Percentiles rank a stretch among this genome's conserved stretches.
phyloP scores from a whole-genome alignment of 2,329 filamentous ascomycete species.

The Ophiocordyceps camponoti-rufipedis region DNA sequence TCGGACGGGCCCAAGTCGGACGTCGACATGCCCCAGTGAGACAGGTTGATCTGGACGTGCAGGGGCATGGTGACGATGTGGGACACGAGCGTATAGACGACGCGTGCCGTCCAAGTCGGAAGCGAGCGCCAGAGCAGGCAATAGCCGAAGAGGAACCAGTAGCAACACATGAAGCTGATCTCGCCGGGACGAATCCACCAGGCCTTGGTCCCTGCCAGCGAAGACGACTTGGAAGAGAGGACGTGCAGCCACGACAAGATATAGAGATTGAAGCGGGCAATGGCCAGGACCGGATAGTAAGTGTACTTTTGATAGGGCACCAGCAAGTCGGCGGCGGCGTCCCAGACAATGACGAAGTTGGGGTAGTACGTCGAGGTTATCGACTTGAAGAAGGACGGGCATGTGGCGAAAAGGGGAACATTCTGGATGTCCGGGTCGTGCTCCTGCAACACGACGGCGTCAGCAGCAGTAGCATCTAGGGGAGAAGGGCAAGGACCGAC shows the following conservation, averaged over 20 bases:
- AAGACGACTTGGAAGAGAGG: slow-evolving; percentile 55
- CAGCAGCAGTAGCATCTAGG: slow-evolving; percentile 53
- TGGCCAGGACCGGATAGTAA: slow-evolving; percentile 64
- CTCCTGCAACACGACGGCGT: slow-evolving; percentile 17
- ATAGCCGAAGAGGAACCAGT: slow-evolving; percentile 81
- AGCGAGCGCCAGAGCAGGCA: slow-evolving; percentile 57
- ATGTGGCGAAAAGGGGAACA: slow-evolving; percentile 75
- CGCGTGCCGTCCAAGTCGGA: slow-evolving; percentile 47
- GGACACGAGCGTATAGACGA: slow-evolving; percentile 61
- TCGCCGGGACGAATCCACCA: slow-evolving; percentile 20
- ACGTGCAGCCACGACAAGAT: slow-evolving; percentile 64
- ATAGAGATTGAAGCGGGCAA: slow-evolving; percentile 82
- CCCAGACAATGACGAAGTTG: slow-evolving; percentile 61
- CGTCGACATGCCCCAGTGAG: slow-evolving; percentile 87
- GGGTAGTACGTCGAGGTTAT: slow-evolving; percentile 66
- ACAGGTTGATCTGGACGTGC: slow-evolving; percentile 80
- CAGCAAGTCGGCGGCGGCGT: slow-evolving; percentile 50
- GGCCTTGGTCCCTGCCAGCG: slow-evolving; percentile 60
- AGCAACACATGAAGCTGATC: slow-evolving; percentile 51
- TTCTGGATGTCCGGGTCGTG: slow-evolving; percentile 93
- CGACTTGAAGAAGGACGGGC: slow-evolving; percentile 60
- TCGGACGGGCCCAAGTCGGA: slow-evolving; percentile 67
- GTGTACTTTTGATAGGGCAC: slow-evolving; percentile 61
- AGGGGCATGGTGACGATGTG: slow-evolving; percentile 67
- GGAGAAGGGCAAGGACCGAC: slow-evolving; percentile 60